Evolutionary conservation across 202 grass and related monocot species (phyloP).

Genomic region (Zoysia matrella): DNA sequence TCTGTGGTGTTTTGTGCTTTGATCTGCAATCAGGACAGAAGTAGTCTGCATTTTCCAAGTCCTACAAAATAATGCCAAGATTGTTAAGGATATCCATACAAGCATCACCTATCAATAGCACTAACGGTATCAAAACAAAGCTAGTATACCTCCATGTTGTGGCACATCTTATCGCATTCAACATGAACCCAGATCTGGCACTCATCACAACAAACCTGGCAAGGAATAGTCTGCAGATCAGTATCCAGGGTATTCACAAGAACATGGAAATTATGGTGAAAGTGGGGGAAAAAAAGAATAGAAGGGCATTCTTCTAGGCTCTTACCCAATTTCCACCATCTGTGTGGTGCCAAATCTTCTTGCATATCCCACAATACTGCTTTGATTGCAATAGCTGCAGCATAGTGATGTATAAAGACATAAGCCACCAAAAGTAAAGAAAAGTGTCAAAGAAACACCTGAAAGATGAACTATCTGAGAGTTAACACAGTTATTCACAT

Average conservation of each 20-base stretch:
- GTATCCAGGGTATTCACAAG: constrained; percentile 9
- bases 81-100: constrained; percentile 8
- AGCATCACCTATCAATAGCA: constrained; percentile 1
- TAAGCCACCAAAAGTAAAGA: constrained; percentile 22
- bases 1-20: constrained; percentile 43
- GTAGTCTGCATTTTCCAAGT: constrained; percentile 80
- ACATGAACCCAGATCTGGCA: constrained; percentile 96
- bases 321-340: constrained; percentile 96
- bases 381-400: constrained; percentile 85
- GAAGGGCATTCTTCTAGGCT: constrained; percentile 24
- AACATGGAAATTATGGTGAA: constrained; percentile 22
- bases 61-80: constrained; percentile 47
- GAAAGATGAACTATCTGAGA: constrained; percentile 14
- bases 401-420: constrained; percentile 20
- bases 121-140: constrained; percentile 28
- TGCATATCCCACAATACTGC: constrained; percentile 95
- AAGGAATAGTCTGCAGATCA: constrained; percentile 29
- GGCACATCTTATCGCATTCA: constrained; percentile 79
- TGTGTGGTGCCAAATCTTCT: constrained; percentile 96
- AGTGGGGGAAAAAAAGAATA: background rate
- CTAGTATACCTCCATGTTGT: constrained; percentile 61
- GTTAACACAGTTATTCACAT: background rate
- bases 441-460: background rate
- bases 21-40: constrained; percentile 93
- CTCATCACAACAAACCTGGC: constrained; percentile 87